Evolutionary conservation across 106 monocot species (phyloP).

Genomic region (Allium fistulosum): DNA sequence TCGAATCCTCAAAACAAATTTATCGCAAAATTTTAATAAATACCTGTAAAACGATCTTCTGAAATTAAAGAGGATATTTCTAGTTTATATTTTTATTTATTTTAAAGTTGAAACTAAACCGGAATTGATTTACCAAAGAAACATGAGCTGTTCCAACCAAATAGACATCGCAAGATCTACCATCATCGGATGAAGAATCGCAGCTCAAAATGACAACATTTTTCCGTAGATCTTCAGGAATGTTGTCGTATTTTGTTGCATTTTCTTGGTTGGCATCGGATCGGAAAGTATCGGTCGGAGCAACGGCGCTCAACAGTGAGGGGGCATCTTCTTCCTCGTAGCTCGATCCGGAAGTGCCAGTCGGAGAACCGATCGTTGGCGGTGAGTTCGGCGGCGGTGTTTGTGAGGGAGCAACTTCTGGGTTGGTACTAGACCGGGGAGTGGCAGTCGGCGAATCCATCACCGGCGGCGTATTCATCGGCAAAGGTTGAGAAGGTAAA

Average conservation of each 20-base stretch:
- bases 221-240: conserved; percentile 55
- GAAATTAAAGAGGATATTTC: too few relatives aligned
- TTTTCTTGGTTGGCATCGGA: too few relatives aligned
- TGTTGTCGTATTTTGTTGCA: conserved; percentile 4
- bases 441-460: neutral
- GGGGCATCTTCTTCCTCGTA: conserved; percentile 1
- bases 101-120: neutral
- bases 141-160: conserved; percentile 84
- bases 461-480: neutral
- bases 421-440: neutral
- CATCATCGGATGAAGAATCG: conserved; percentile 45
- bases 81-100: too few relatives aligned
- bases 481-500: neutral
- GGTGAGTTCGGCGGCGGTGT: neutral
- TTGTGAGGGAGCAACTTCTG: neutral
- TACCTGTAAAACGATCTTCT: too few relatives aligned
- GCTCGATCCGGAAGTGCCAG: conserved; percentile 1
- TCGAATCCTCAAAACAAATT: too few relatives aligned
- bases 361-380: neutral
- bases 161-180: conserved; percentile 67
- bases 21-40: too few relatives aligned
- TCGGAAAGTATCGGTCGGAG: too few relatives aligned
- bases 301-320: too few relatives aligned
- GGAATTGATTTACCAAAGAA: conserved; percentile 40
- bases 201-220: conserved; percentile 56